Evolutionary conservation across 306 rosid species (phyloP).

Genomic region (Quercus engelmannii): DNA sequence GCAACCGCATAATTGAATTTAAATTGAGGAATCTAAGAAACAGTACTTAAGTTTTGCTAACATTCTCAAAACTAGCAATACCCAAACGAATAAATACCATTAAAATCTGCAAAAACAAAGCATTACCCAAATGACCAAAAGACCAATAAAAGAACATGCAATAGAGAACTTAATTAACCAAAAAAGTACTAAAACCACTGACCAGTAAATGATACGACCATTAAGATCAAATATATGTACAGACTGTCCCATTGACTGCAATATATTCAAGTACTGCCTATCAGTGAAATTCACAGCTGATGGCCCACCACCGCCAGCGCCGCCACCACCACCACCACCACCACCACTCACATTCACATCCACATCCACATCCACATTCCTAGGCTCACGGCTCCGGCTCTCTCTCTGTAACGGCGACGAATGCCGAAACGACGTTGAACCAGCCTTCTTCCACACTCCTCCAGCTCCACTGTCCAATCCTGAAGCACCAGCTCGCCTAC

Average conservation of each 20-base stretch:
- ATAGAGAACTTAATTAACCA: no score
- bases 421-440: constrained; percentile 65
- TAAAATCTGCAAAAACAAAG: background rate
- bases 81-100: background rate
- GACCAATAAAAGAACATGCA: no score
- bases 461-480: constrained; percentile 25
- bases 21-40: no score
- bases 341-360: constrained; percentile 2
- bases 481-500: constrained; percentile 27
- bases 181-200: background rate
- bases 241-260: constrained; percentile 95
- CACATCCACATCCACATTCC: constrained; percentile 15
- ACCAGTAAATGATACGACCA: constrained; percentile 77
- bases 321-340: constrained; percentile 9
- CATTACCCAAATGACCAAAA: background rate
- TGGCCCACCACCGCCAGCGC: constrained; percentile 36
- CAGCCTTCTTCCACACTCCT: constrained; percentile 42
- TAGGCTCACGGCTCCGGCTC: constrained; percentile 56
- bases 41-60: no score
- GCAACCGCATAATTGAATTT: no score
- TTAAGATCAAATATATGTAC: constrained; percentile 81
- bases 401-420: constrained; percentile 91
- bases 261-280: constrained; percentile 72
- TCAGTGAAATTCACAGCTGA: constrained; percentile 69
- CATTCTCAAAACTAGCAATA: background rate